Percentiles rank a stretch among this genome's conserved stretches.
phyloP scores from a whole-genome alignment of 345 rosid genomes.

The Chamaenerion angustifolium region DNA sequence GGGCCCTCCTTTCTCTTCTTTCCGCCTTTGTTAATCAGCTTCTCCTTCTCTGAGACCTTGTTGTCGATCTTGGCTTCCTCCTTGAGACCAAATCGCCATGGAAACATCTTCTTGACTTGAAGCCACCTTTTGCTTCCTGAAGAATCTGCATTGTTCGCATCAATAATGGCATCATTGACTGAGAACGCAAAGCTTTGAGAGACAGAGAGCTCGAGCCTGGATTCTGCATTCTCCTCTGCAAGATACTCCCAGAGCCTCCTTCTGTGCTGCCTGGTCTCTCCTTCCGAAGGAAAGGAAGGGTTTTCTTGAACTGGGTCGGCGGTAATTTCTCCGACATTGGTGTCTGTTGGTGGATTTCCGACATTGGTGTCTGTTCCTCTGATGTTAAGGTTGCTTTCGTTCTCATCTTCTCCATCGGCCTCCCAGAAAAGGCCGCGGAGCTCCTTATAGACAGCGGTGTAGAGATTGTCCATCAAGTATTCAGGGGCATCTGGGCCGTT shows the following conservation, averaged over 20 bases:
- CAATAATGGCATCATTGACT: constrained; percentile 65
- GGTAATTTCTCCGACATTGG: background rate
- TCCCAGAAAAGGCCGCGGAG: constrained; percentile 93
- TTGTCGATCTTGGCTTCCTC: constrained; percentile 36
- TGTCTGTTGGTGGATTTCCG: constrained; percentile 8
- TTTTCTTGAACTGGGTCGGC: constrained; percentile 11
- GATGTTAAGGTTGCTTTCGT: constrained; percentile 10
- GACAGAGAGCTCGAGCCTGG: constrained; percentile 43
- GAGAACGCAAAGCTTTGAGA: constrained; percentile 89
- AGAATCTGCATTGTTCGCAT: constrained; percentile 19
- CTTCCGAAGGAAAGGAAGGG: too few relatives aligned
- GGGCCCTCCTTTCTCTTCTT: constrained; percentile 64
- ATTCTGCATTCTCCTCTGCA: constrained; percentile 47
- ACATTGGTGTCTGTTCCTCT: constrained; percentile 3
- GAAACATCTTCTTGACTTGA: constrained; percentile 47
- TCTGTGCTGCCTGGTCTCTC: constrained; percentile 25
- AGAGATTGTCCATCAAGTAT: constrained; percentile 92
- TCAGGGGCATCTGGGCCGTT: constrained; percentile 97
- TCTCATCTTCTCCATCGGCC: constrained; percentile 24
- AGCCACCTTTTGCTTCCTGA: constrained; percentile 1
- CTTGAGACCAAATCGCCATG: constrained; percentile 70
- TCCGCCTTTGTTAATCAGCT: constrained; percentile 35
- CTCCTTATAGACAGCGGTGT: constrained; percentile 77
- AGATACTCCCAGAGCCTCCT: constrained; percentile 71
- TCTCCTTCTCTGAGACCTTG: constrained; percentile 20